These are phyloP conservation scores for Cadophora luteo-olivacea DNA, from an alignment of 2,329 filamentous ascomycete genomes.

Conservation along the genomic window DNA sequence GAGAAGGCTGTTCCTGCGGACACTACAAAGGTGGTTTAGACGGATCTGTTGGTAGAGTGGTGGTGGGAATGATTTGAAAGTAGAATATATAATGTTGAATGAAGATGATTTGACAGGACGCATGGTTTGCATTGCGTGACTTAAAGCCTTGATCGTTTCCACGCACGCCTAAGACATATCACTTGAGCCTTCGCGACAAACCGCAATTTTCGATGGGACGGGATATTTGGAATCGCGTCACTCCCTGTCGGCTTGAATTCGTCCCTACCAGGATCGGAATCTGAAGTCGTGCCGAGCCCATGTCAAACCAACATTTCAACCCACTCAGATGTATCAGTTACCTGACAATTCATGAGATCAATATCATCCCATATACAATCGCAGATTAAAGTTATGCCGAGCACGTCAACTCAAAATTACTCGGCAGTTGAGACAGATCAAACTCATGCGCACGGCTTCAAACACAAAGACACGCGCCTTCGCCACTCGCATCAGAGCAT, in stretches of 20 bases:
- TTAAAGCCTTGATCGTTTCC: neutral
- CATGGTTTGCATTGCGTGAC: too few species aligned
- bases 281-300: too few species aligned
- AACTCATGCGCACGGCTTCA: too few species aligned
- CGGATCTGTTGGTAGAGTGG: neutral
- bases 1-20: neutral
- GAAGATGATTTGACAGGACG: neutral
- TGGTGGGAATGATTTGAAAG: neutral
- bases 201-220: neutral
- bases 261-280: too few species aligned
- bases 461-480: too few species aligned
- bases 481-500: neutral
- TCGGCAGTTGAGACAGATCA: too few species aligned
- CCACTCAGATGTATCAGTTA: too few species aligned
- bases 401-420: too few species aligned
- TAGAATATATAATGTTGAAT: constrained; percentile 1
- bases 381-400: too few species aligned
- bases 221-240: neutral
- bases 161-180: neutral
- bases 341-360: too few species aligned
- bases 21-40: constrained; percentile 6
- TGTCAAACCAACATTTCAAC: too few species aligned
- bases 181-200: neutral
- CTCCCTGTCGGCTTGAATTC: neutral
- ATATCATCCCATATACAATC: too few species aligned